Percentiles rank a stretch among this genome's conserved stretches.
Conservation (phyloP, 2,329 filamentous ascomycete species). For the Talaromyces atroroseus region DNA sequence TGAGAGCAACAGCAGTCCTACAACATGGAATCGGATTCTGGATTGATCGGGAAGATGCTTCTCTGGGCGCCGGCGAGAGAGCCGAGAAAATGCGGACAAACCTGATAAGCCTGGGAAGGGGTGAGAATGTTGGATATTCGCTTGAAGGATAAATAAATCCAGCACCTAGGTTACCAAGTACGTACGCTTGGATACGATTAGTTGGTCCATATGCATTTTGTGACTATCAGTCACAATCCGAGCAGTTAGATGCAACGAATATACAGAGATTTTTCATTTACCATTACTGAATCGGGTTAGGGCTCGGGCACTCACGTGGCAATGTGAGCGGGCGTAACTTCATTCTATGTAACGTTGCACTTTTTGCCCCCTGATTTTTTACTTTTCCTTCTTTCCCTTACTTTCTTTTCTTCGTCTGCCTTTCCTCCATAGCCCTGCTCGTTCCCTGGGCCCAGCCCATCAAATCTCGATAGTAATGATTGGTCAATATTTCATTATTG, state of each 20-base stretch:
- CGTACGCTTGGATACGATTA: not conserved
- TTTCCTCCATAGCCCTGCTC: not conserved
- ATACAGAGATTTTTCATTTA: no score
- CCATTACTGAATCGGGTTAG: not conserved
- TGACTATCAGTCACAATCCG: no score
- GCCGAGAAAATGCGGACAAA: conserved; percentile 41
- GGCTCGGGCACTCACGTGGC: not conserved
- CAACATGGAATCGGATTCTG: conserved; percentile 44
- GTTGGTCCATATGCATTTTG: no score
- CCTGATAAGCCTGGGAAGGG: conserved; percentile 40
- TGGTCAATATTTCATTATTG: not conserved
- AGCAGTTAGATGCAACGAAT: no score
- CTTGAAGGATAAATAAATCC: conserved; percentile 6
- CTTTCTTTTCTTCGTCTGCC: no score
- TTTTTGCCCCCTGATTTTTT: not conserved
- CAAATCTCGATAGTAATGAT: not conserved
- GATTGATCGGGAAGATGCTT: conserved; percentile 38
- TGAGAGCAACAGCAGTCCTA: conserved; percentile 39
- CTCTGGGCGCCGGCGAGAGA: conserved; percentile 32
- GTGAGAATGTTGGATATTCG: conserved; percentile 37
- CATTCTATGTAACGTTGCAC: conserved; percentile 9
- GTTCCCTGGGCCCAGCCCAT: not conserved
- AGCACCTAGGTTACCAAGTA: no score
- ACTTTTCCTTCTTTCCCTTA: not conserved
- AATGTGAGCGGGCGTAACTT: no score